A percentile compares a stretch with the other conserved stretches of the same genome.
Evolutionary conservation across 2,329 filamentous ascomycete species (phyloP).

Genomic region (Amauroascus verrucosus): DNA sequence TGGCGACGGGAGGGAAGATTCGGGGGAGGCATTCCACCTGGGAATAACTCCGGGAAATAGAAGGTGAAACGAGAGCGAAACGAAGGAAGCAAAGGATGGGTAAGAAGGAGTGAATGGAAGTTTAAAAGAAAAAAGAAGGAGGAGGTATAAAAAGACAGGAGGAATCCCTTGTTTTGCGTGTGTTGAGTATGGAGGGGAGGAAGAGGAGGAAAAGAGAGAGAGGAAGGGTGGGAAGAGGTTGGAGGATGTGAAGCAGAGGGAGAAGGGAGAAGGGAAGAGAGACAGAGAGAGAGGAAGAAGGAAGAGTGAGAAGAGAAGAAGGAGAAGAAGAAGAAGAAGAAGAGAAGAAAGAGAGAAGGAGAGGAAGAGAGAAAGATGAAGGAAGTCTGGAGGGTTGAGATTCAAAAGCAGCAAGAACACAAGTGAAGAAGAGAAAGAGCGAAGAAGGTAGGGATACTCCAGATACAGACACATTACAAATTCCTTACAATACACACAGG

Average conservation of each 20-base stretch:
- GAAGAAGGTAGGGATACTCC: too few relatives aligned
- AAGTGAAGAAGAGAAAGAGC: too few relatives aligned
- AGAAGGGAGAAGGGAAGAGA: background rate
- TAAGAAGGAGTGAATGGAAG: slow-evolving; percentile 4
- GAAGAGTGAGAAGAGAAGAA: background rate
- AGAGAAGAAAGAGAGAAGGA: background rate
- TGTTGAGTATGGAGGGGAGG: background rate
- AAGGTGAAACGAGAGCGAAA: slow-evolving; percentile 11
- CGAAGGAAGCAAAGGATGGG: slow-evolving; percentile 2
- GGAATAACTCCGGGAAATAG: slow-evolving; percentile 24
- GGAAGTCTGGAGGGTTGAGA: too few relatives aligned
- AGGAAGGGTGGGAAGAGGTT: slow-evolving; percentile 8
- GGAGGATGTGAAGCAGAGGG: background rate
- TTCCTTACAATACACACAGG: too few relatives aligned
- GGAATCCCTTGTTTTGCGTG: background rate
- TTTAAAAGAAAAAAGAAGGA: background rate
- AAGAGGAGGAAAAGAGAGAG: slow-evolving; percentile 8
- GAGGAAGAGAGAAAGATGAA: background rate
- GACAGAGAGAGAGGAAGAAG: background rate
- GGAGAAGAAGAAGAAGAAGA: background rate
- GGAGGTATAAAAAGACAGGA: background rate
- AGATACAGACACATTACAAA: too few relatives aligned
- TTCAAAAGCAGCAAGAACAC: too few relatives aligned
- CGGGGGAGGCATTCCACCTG: slow-evolving; percentile 30
- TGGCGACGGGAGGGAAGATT: background rate